Conservation (phyloP, 1,139 yeast genomes). For the Blastobotrys aristatus region DNA sequence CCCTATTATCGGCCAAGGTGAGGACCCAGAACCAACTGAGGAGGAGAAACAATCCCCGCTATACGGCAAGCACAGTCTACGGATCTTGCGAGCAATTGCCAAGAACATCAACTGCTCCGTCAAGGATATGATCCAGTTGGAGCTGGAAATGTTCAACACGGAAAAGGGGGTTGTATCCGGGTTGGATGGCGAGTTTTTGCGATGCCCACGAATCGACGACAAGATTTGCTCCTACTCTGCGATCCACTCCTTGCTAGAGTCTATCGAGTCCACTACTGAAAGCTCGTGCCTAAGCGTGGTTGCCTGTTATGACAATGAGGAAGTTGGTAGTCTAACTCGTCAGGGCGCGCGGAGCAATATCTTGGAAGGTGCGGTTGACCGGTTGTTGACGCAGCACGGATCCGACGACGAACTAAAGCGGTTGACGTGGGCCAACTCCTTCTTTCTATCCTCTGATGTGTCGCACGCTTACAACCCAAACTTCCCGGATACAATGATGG, state of each 20-base stretch:
- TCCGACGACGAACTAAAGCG: slow-evolving; percentile 41
- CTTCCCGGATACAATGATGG: slow-evolving; percentile 58
- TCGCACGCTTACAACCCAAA: slow-evolving; percentile 96
- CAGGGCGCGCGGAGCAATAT: slow-evolving; percentile 93
- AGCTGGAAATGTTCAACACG: slow-evolving; percentile 75
- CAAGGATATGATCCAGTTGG: slow-evolving; percentile 76
- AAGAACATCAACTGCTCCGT: slow-evolving; percentile 52
- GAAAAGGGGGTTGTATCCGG: slow-evolving; percentile 87
- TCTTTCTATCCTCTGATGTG: slow-evolving; percentile 83
- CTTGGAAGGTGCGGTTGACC: slow-evolving; percentile 66
- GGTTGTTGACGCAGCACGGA: slow-evolving; percentile 52
- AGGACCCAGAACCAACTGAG: slow-evolving; percentile 42
- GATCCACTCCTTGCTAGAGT: slow-evolving; percentile 51
- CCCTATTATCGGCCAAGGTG: slow-evolving; percentile 72
- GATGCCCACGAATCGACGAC: slow-evolving; percentile 89
- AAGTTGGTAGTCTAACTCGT: slow-evolving; percentile 79
- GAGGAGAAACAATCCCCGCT: slow-evolving; percentile 61
- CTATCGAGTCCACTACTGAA: slow-evolving; percentile 35
- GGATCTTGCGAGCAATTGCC: slow-evolving; percentile 67
- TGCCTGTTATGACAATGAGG: slow-evolving; percentile 89
- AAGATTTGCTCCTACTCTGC: slow-evolving; percentile 87
- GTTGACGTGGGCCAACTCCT: slow-evolving; percentile 51
- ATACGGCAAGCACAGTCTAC: slow-evolving; percentile 65
- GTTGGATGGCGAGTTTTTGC: slow-evolving; percentile 78
- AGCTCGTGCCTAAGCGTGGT: slow-evolving; percentile 38